Evolutionary conservation across 257 asterid genomes (phyloP).

Genomic region (Solanum tarijense): DNA sequence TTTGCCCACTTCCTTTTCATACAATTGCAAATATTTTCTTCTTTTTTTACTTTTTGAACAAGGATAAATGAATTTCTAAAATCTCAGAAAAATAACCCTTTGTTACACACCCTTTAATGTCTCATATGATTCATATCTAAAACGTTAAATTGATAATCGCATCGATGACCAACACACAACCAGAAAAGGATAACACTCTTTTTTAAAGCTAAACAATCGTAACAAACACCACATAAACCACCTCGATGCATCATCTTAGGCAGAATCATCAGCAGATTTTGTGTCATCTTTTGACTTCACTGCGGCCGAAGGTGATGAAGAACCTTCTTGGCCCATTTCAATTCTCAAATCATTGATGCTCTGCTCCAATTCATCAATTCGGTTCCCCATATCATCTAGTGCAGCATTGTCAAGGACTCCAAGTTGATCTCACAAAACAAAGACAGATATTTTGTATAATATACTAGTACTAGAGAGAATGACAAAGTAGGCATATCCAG

Average conservation of each 20-base stretch:
- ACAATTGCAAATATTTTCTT: background rate
- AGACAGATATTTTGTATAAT: background rate
- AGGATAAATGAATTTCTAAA: background rate
- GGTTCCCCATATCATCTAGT: slow-evolving; percentile 94
- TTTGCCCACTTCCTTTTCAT: background rate
- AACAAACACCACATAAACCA: background rate
- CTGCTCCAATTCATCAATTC: slow-evolving; percentile 78
- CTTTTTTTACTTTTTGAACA: background rate
- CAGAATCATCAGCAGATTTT: slow-evolving; percentile 42
- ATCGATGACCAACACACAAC: background rate
- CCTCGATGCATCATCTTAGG: background rate
- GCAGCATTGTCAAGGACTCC: slow-evolving; percentile 35
- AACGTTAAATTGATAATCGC: background rate
- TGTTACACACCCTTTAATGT: background rate
- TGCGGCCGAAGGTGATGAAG: slow-evolving; percentile 63
- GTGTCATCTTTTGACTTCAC: slow-evolving; percentile 42
- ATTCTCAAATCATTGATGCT: slow-evolving; percentile 82
- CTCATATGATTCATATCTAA: background rate
- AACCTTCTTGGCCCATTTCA: slow-evolving; percentile 82
- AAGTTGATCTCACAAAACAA: background rate
- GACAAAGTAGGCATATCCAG: background rate
- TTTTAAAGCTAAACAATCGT: background rate
- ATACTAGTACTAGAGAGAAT: background rate
- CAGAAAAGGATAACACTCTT: background rate
- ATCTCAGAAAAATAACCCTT: background rate